Conservation (phyloP, 352 stramenopile species). For the Phytophthora cajani region DNA sequence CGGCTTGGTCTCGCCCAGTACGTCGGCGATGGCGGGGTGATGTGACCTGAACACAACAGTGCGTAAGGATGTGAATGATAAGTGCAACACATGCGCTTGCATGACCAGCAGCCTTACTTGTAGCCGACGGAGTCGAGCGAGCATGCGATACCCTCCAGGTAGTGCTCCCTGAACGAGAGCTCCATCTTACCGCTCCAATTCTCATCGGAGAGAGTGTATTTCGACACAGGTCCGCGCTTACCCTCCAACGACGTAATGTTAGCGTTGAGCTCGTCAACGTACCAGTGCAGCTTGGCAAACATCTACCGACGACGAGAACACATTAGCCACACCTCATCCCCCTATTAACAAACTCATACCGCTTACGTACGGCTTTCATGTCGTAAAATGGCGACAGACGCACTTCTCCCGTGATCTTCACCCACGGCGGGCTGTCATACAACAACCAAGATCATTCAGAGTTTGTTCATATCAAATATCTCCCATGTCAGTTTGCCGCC, state of each 20-base stretch:
- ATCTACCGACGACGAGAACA: slow-evolving; percentile 29
- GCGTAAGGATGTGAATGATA: background rate
- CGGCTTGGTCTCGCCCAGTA: slow-evolving; percentile 77
- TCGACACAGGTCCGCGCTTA: slow-evolving; percentile 84
- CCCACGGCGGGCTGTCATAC: slow-evolving; percentile 76
- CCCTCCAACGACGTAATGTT: slow-evolving; percentile 74
- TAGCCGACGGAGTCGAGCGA: slow-evolving; percentile 89
- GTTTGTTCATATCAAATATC: background rate
- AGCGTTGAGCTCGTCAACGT: slow-evolving; percentile 88
- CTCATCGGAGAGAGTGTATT: slow-evolving; percentile 88
- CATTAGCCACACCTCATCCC: slow-evolving; percentile 6
- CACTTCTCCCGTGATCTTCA: slow-evolving; percentile 92
- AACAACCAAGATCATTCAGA: no score
- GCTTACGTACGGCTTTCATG: slow-evolving; percentile 72
- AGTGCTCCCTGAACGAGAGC: slow-evolving; percentile 77
- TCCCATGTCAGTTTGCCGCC: slow-evolving; percentile 40
- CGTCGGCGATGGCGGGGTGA: slow-evolving; percentile 68
- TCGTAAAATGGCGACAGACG: slow-evolving; percentile 93
- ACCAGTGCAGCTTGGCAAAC: slow-evolving; percentile 65
- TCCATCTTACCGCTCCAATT: slow-evolving; percentile 84
- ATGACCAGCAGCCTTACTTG: slow-evolving; percentile 34
- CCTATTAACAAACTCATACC: background rate
- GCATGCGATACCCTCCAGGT: slow-evolving; percentile 91
- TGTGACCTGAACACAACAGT: slow-evolving; percentile 52
- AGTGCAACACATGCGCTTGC: background rate